These are phyloP conservation scores for Fusarium foetens DNA, from an alignment of 2,329 filamentous ascomycete species.

Conservation along the genomic window DNA sequence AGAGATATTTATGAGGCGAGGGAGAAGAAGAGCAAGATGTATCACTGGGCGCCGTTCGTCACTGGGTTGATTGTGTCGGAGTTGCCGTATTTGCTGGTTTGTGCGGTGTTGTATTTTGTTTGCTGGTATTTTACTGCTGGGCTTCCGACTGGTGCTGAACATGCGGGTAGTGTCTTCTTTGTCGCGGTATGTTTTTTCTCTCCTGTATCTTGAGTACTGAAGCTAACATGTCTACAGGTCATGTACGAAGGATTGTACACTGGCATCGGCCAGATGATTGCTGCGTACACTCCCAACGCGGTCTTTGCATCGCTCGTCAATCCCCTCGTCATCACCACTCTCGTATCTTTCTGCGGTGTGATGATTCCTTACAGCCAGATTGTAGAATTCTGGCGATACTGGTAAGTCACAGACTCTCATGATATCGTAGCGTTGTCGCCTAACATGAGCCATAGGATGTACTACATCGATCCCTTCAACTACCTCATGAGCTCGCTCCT, in stretches of 20 bases:
- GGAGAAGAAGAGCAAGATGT: conserved; percentile 63
- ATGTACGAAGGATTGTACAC: conserved; percentile 70
- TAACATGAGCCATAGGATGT: conserved; percentile 54
- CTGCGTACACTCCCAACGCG: conserved; percentile 69
- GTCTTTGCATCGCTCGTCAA: conserved; percentile 69
- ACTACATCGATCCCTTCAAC: conserved; percentile 70
- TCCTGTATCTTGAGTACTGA: no score
- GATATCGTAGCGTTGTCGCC: no score
- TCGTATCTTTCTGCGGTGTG: conserved; percentile 79
- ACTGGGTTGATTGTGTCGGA: conserved; percentile 61
- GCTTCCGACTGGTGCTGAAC: conserved; percentile 54
- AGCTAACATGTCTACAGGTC: background rate
- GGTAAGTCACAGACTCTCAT: conserved; percentile 53
- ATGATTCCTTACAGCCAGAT: conserved; percentile 73
- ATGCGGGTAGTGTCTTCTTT: conserved; percentile 62
- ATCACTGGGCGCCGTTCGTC: conserved; percentile 69
- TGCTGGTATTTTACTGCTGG: conserved; percentile 70
- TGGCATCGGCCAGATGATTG: conserved; percentile 69
- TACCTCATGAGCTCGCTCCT: conserved; percentile 68
- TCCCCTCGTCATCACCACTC: conserved; percentile 63
- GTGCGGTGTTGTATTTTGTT: conserved; percentile 58
- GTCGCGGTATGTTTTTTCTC: conserved; percentile 60
- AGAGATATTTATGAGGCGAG: conserved; percentile 60
- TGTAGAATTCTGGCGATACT: conserved; percentile 73
- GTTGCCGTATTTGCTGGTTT: conserved; percentile 57